phyloP scores from a whole-genome alignment of 2,329 filamentous ascomycete genomes.

The Hypoxylon sp. region DNA sequence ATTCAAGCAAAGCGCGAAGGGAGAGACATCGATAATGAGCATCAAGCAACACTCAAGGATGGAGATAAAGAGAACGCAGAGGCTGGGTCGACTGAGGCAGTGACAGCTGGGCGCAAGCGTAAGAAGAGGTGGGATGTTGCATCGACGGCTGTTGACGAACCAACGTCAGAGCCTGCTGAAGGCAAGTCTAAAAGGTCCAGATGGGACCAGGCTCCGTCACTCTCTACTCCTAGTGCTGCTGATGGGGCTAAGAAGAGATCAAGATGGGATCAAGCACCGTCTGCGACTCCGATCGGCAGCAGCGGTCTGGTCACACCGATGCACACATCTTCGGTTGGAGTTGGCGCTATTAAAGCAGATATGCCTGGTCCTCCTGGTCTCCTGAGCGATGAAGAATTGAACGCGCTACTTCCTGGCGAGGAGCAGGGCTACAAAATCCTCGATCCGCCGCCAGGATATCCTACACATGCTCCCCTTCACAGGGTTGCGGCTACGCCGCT shows the following conservation, averaged over 20 bases:
- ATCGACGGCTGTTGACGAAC: constrained; percentile 66
- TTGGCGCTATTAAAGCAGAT: constrained; percentile 75
- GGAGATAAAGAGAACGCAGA: constrained; percentile 81
- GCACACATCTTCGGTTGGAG: constrained; percentile 74
- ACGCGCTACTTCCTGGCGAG: constrained; percentile 88
- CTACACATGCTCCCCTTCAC: constrained; percentile 80
- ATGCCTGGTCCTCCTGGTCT: constrained; percentile 82
- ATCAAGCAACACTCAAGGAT: constrained; percentile 81
- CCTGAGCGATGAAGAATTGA: constrained; percentile 93
- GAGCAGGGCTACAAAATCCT: constrained; percentile 93
- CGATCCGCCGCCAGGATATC: constrained; percentile 91
- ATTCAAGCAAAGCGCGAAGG: constrained; percentile 80
- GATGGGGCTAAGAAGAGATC: constrained; percentile 81
- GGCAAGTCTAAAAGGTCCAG: constrained; percentile 80
- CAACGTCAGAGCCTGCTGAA: constrained; percentile 64
- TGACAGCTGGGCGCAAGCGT: constrained; percentile 77
- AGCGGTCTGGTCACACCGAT: constrained; percentile 83
- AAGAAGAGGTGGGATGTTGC: constrained; percentile 96
- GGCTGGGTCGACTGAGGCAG: constrained; percentile 74
- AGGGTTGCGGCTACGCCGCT: constrained; percentile 80
- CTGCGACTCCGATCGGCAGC: constrained; percentile 80
- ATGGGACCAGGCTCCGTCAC: constrained; percentile 85
- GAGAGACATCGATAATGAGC: constrained; percentile 69
- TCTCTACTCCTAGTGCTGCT: constrained; percentile 62
- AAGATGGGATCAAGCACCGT: constrained; percentile 92